A percentile compares a stretch with the other conserved stretches of the same genome.
These are phyloP conservation scores for Rhynchospora pubera DNA, from an alignment of 176 grass and related monocot genomes.

Conservation along the genomic window DNA sequence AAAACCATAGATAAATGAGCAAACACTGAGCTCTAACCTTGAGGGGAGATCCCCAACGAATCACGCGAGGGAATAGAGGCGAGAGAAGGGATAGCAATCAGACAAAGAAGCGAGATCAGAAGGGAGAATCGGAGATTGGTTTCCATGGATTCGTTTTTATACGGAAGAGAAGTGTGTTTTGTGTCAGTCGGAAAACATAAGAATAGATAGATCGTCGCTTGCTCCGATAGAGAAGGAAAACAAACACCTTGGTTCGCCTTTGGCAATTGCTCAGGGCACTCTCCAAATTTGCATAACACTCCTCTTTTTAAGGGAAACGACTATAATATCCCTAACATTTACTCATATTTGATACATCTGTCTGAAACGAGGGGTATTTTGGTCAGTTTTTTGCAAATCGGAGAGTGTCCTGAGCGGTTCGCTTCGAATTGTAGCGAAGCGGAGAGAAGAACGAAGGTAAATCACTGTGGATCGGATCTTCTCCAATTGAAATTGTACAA, in stretches of 20 bases:
- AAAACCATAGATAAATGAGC: not conserved
- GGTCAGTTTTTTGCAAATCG: no score
- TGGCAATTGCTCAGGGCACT: no score
- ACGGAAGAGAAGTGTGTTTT: not conserved
- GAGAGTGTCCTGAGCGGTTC: no score
- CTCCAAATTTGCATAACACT: no score
- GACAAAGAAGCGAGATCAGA: conserved; percentile 25
- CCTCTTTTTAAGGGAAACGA: no score
- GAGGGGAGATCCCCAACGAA: conserved; percentile 60
- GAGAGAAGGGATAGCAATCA: conserved; percentile 17
- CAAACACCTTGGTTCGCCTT: not conserved
- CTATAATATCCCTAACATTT: no score
- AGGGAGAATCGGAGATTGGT: not conserved
- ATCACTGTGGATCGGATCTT: not conserved
- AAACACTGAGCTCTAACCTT: conserved; percentile 36
- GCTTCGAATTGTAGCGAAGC: not conserved
- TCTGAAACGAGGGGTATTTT: no score
- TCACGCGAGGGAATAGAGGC: conserved; percentile 35
- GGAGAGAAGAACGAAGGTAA: not conserved
- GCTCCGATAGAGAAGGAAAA: not conserved
- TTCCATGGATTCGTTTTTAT: conserved; percentile 5
- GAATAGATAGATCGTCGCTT: not conserved
- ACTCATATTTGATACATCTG: no score
- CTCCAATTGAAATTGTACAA: not conserved
- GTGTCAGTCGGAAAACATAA: not conserved